These are phyloP conservation scores for Colletotrichum coccodes DNA, from an alignment of 2,329 filamentous ascomycete genomes.

Conservation along the genomic window DNA sequence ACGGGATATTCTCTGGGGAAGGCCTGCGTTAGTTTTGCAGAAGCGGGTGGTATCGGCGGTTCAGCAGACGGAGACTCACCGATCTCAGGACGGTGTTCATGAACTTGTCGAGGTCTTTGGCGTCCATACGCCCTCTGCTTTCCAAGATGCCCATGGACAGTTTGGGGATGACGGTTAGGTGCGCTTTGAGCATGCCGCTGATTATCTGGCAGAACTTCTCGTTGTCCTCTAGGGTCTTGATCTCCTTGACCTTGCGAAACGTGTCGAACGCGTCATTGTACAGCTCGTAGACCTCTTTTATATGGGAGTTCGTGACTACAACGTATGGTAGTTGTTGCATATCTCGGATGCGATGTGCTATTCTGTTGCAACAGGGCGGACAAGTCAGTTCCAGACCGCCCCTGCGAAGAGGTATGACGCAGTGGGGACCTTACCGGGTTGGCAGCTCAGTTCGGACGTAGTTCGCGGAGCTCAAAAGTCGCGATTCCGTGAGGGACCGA, in stretches of 20 bases:
- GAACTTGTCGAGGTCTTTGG: constrained; percentile 87
- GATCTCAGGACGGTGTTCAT: constrained; percentile 95
- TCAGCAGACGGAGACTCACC: constrained; percentile 58
- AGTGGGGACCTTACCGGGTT: constrained; percentile 66
- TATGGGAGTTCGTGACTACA: constrained; percentile 93
- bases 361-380: constrained; percentile 57
- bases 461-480: constrained; percentile 93
- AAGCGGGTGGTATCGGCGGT: neutral
- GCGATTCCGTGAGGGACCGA: constrained; percentile 87
- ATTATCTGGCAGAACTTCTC: constrained; percentile 86
- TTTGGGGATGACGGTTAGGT: constrained; percentile 93
- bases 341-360: constrained; percentile 94
- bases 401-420: neutral
- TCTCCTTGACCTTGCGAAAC: constrained; percentile 84
- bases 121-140: constrained; percentile 83
- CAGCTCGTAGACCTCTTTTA: constrained; percentile 94
- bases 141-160: constrained; percentile 95
- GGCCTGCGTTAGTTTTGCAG: constrained; percentile 4
- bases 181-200: constrained; percentile 82
- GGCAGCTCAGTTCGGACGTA: constrained; percentile 97
- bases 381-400: constrained; percentile 3
- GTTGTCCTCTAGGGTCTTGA: constrained; percentile 89
- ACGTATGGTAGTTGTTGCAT: constrained; percentile 97
- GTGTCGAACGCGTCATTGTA: constrained; percentile 97
- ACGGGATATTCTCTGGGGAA: constrained; percentile 84